Conservation (phyloP, 257 asterid genomes). For the Nicotiana undulata region DNA sequence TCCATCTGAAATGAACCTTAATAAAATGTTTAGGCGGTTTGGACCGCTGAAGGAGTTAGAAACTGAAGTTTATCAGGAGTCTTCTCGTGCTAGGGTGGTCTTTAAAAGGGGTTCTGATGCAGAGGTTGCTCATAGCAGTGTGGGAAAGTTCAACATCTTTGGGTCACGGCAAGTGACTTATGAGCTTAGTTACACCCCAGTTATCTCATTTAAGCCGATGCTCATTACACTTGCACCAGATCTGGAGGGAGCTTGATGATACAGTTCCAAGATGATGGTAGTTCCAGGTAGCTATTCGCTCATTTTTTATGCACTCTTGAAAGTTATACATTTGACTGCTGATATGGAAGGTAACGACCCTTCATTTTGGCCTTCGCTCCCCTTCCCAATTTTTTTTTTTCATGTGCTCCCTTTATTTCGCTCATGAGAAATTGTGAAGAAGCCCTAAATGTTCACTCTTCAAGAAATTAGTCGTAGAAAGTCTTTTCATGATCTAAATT, state of each 20-base stretch:
- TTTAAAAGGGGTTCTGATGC: constrained; percentile 94
- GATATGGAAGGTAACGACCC: neutral
- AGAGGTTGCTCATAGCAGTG: constrained; percentile 78
- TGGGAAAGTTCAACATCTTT: constrained; percentile 60
- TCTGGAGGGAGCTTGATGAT: constrained; percentile 41
- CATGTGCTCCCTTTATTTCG: neutral
- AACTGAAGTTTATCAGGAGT: constrained; percentile 67
- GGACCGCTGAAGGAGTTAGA: constrained; percentile 87
- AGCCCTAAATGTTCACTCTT: neutral
- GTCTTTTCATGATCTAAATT: neutral
- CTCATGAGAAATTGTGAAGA: neutral
- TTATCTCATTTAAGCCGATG: constrained; percentile 42
- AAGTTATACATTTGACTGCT: neutral
- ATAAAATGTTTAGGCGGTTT: constrained; percentile 83
- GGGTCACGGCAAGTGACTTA: constrained; percentile 69
- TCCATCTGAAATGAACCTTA: constrained; percentile 71
- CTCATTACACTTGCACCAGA: constrained; percentile 40
- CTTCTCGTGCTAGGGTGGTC: constrained; percentile 75
- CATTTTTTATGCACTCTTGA: neutral
- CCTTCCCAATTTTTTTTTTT: neutral
- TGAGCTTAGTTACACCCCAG: constrained; percentile 68
- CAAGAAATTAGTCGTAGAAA: neutral
- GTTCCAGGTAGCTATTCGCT: constrained; percentile 35
- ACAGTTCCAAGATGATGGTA: constrained; percentile 10
- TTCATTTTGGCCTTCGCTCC: neutral